Evolutionary conservation across 441 rosid species (phyloP).

Genomic region (Populus hybrid): DNA sequence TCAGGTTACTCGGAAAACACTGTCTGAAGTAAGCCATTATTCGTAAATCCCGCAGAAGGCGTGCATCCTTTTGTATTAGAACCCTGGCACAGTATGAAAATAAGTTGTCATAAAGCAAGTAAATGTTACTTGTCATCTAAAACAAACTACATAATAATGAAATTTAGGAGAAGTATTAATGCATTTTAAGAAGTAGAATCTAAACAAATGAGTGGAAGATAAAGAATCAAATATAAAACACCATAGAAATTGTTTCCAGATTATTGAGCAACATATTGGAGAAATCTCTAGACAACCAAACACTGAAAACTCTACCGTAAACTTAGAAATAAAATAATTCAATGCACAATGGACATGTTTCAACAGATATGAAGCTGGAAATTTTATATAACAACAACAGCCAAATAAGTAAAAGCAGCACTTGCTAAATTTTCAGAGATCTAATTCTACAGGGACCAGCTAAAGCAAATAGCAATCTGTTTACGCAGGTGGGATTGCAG

Average conservation of each 20-base stretch:
- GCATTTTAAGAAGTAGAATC: not conserved
- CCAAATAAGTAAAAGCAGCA: not conserved
- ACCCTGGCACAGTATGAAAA: slow-evolving; percentile 36
- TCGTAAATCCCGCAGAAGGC: slow-evolving; percentile 65
- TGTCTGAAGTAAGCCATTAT: slow-evolving; percentile 83
- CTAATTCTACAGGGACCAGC: not conserved
- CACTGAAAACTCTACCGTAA: not conserved
- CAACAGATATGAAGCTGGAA: not conserved
- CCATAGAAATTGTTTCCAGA: not conserved
- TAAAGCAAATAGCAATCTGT: not conserved
- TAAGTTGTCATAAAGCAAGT: slow-evolving; percentile 2
- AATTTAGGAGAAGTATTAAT: not conserved
- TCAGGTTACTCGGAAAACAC: slow-evolving; percentile 59
- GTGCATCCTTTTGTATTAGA: slow-evolving; percentile 59
- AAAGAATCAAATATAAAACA: not conserved
- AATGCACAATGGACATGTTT: not conserved
- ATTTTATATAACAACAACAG: not conserved
- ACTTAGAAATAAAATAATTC: not conserved
- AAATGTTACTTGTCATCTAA: not conserved
- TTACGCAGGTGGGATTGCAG: not conserved
- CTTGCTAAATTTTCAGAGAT: not conserved
- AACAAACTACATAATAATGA: not conserved
- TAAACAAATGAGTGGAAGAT: not conserved
- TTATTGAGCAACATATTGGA: not conserved
- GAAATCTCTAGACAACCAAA: not conserved